Base-by-base conservation (phyloP, 768 basidiomycete species). In the Phanerodontia chrysosporium region DNA sequence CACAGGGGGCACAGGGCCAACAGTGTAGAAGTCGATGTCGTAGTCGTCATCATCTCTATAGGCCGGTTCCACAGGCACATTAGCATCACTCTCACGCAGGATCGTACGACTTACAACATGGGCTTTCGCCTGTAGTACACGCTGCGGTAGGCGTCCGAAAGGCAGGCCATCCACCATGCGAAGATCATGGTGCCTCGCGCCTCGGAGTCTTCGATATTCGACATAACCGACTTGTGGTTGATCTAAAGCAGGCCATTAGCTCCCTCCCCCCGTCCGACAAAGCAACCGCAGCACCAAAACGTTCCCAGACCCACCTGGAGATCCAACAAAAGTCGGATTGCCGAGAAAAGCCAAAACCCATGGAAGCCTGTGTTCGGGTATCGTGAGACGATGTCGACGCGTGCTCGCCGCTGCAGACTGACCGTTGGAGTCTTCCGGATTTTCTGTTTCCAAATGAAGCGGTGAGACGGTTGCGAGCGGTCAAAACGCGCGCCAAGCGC, bases 141-240 rank as follows among this genome's bases (percentile, higher is more conserved):
- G 29, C 91, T 83, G 27, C 84, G 83, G 73, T 89, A 92, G 7
- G 92, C 90, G 67, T 97, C 95, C 32, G 83, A 80, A 48, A 94
- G 76, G 71, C 88, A 90, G 8, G 92, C 87, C 83, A 94, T 89
- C 92, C 94, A 95, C 89, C 93, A 95, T 1, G 92, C 88, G 67
- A 92, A 94, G 53, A 90, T 88, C 86, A 93, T 90, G 6, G 88
- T 91, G 25, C 89, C 87, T 54, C 87, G 83, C 51, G 79, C 84
- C 66, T 92, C 90, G 42, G 83, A 78, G 68, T 91, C 89, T 62
- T 83, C 79, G 63, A 91, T 89, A 59, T 79, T 83, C 10, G 82
- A 78, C 76, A 89, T 85, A 36, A 86, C 86, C 3, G 89, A 84
- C 70, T 90, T 91, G 67, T 91, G 89, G 72, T 92, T 92, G 70